Evolutionary conservation across 2,329 filamentous ascomycete genomes (phyloP), one percentile per base, ranked within the genome.

Genomic region (Xylaria sp.): DNA sequence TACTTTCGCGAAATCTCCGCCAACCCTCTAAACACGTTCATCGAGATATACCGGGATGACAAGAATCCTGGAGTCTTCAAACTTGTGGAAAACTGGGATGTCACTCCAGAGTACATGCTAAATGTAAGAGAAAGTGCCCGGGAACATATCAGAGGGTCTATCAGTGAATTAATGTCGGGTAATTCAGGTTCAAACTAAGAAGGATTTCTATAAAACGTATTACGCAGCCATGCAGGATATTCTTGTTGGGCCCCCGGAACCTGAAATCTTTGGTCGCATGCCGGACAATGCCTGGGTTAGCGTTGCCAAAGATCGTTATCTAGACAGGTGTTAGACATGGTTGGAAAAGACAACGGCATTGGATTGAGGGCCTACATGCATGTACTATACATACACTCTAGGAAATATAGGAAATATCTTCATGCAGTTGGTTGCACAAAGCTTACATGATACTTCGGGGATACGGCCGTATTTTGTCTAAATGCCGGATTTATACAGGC

Each of bases 31-130:
- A 46, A 25, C 21, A 46, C 21, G 43, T 46, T 46, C 43, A 46
- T 46, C 43, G 43, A 46, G 43, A 46, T 46, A 46, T 46, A 46
- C 43, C 19, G 43, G 43, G 43, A 46, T 46, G 43, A 46, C 15
- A 46, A 46, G 43, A 46, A 46, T 25, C 43, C 43, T 46, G 43
- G 43, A 25, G 19, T 46, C 7, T 46, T 46, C 43, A 46, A 8
- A 12, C 43, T 46, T 14, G 43, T 46, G 21, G 43, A 46, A 46
- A 46, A 25, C 43, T 46, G 43, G 21, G 43, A 25, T 46, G 43
- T 46, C 43, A 46, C 43, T 28, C 21, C 43, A 25, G 43, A 46
- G 43, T 46, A 46, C 43, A 46, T 46, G 43, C 19, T 46, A 15
- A 25, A 25, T 46, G 43, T 25, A 23, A 25, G 19, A 46, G 19